phyloP scores from a whole-genome alignment of 2,329 filamentous ascomycete species.

The Pseudogymnoascus sp. region DNA sequence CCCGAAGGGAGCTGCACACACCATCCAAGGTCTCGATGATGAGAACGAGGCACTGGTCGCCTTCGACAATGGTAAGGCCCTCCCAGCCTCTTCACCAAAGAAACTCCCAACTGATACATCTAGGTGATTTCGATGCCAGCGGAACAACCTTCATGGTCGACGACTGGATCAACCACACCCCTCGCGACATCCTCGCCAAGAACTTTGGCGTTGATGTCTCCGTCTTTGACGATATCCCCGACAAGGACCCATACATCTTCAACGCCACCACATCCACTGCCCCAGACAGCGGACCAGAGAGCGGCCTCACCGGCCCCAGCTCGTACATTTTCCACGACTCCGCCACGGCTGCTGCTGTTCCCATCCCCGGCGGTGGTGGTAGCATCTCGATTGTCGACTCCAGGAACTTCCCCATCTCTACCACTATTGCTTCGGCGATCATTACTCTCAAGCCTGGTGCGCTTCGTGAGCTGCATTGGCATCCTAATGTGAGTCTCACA shows the following conservation, averaged over 20 bases:
- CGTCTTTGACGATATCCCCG: conserved; percentile 50
- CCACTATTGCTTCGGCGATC: conserved; percentile 56
- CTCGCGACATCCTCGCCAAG: conserved; percentile 54
- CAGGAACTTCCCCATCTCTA: conserved; percentile 57
- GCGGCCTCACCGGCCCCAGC: conserved; percentile 44
- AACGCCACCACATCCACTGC: conserved; percentile 44
- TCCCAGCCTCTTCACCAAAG: not conserved
- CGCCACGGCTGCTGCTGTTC: conserved; percentile 30
- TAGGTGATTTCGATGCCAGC: conserved; percentile 50
- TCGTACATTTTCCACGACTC: conserved; percentile 55
- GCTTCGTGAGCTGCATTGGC: conserved; percentile 61
- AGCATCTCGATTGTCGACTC: conserved; percentile 57
- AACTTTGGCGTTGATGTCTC: conserved; percentile 57
- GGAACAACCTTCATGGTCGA: conserved; percentile 64
- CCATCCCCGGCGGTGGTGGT: conserved; percentile 52
- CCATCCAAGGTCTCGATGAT: conserved; percentile 55
- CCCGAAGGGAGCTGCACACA: conserved; percentile 56
- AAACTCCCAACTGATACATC: not conserved
- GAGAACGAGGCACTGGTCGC: conserved; percentile 60
- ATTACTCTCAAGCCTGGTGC: conserved; percentile 56
- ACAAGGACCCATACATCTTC: conserved; percentile 52
- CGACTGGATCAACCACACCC: conserved; percentile 62
- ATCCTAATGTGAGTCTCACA: conserved; percentile 47
- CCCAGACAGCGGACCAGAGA: conserved; percentile 38
- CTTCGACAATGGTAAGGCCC: conserved; percentile 49